Evolutionary conservation across 1,284 basidiomycete genomes (phyloP).

Genomic region (Ganoderma lucidum): DNA sequence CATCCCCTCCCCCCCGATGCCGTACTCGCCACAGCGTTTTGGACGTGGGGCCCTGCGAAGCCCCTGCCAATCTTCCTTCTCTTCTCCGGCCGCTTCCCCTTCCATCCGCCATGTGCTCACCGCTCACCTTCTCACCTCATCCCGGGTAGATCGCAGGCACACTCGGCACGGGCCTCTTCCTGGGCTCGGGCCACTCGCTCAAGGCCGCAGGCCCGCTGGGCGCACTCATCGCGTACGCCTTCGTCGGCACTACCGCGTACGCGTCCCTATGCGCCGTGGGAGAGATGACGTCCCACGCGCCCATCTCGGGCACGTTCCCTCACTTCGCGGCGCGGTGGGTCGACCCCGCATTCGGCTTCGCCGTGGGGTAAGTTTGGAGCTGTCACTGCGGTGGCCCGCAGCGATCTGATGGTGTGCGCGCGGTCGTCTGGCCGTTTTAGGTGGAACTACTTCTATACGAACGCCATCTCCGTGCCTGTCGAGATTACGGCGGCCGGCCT

Average conservation of each 20-base stretch:
- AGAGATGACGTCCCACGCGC: slow-evolving; percentile 77
- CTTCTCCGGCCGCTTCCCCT: background rate
- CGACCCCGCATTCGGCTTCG: slow-evolving; percentile 80
- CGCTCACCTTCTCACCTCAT: too few species aligned
- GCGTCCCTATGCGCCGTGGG: slow-evolving; percentile 70
- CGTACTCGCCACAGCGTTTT: background rate
- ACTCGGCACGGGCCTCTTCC: slow-evolving; percentile 82
- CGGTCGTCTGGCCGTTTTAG: too few species aligned
- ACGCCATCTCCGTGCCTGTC: too few species aligned
- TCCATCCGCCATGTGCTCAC: background rate
- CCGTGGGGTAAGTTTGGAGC: slow-evolving; percentile 44
- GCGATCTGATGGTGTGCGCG: too few species aligned
- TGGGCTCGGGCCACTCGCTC: slow-evolving; percentile 78
- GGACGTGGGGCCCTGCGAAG: background rate
- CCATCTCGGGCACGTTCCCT: slow-evolving; percentile 77
- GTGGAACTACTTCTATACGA: too few species aligned
- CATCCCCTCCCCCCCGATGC: too few species aligned
- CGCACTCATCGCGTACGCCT: slow-evolving; percentile 65
- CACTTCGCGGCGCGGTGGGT: slow-evolving; percentile 78
- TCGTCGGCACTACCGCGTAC: slow-evolving; percentile 71
- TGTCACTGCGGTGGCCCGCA: too few species aligned
- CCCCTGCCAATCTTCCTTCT: background rate
- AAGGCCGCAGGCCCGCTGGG: slow-evolving; percentile 63
- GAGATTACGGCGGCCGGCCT: too few species aligned
- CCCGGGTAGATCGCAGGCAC: slow-evolving; percentile 68